Evolutionary conservation across 2,329 filamentous ascomycete species (phyloP).

Genomic region (Ustulina deusta): DNA sequence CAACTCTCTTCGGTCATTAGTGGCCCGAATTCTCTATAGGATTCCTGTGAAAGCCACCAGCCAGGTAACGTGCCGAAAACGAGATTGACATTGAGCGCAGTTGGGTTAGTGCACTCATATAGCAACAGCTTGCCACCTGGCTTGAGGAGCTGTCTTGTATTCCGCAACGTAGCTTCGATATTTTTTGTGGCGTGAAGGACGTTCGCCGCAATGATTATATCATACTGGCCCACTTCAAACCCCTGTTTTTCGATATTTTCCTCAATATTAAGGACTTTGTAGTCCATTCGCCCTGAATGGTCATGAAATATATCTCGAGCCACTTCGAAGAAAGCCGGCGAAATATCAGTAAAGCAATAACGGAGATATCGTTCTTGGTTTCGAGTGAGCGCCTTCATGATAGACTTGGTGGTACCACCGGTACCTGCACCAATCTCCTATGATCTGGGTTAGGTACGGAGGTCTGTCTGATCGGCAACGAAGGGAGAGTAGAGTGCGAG

Average conservation of each 20-base stretch:
- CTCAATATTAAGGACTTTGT: constrained; percentile 49
- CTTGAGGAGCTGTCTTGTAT: constrained; percentile 43
- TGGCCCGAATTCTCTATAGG: constrained; percentile 44
- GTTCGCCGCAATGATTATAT: constrained; percentile 49
- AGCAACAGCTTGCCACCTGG: constrained; percentile 41
- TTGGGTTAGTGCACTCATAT: constrained; percentile 35
- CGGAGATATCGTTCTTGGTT: constrained; percentile 39
- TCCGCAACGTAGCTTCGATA: constrained; percentile 38
- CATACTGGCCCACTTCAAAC: constrained; percentile 47
- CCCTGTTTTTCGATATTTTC: constrained; percentile 49
- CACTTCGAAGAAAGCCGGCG: constrained; percentile 47
- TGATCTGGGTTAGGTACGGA: constrained; percentile 37
- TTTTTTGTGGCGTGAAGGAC: constrained; percentile 44
- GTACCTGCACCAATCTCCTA: constrained; percentile 48
- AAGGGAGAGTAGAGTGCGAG: background rate
- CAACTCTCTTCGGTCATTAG: constrained; percentile 45
- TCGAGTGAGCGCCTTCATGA: constrained; percentile 42
- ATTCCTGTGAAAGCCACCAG: constrained; percentile 54
- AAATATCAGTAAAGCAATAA: constrained; percentile 48
- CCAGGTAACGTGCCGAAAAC: constrained; percentile 52
- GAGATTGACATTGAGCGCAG: constrained; percentile 34
- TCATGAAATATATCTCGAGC: constrained; percentile 45
- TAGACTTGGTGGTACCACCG: constrained; percentile 46
- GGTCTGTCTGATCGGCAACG: constrained; percentile 30
- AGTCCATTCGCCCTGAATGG: constrained; percentile 45